Conservation (phyloP, 306 rosid species). For the Vigna radiata region DNA sequence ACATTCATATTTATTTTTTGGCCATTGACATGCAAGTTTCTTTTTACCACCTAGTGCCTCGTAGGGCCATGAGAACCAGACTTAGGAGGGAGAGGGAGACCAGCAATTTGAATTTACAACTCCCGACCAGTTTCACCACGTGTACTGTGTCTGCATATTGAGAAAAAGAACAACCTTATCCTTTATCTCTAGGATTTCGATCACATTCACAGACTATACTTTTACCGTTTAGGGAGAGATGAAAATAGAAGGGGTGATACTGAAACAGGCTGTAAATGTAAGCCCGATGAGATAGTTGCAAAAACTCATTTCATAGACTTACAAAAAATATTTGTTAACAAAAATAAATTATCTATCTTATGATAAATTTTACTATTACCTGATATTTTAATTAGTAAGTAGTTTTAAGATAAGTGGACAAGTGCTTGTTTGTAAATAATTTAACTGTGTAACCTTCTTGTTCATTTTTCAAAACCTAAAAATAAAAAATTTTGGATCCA, state of each 20-base stretch:
- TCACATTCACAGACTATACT: not conserved
- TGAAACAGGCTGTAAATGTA: not conserved
- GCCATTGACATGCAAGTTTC: slow-evolving; percentile 60
- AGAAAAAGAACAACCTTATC: not conserved
- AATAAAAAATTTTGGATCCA: not conserved
- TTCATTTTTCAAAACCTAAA: not conserved
- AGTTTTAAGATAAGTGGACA: too few species aligned
- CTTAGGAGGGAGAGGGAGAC: slow-evolving; percentile 53
- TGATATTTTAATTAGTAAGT: not conserved
- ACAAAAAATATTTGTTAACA: not conserved
- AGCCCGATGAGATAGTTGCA: not conserved
- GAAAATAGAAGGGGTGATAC: too few species aligned
- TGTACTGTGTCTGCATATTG: not conserved
- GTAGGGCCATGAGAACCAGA: slow-evolving; percentile 50
- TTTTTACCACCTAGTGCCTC: slow-evolving; percentile 48
- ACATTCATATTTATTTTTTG: slow-evolving; percentile 52
- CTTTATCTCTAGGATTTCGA: not conserved
- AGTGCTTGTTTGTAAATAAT: not conserved
- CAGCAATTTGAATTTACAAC: slow-evolving; percentile 45
- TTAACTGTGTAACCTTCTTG: not conserved
- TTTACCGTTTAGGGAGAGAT: not conserved
- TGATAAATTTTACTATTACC: not conserved
- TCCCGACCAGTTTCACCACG: not conserved
- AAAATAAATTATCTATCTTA: not conserved
- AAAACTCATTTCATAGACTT: not conserved